Conservation (phyloP, 768 basidiomycete genomes). For the Macrolepiota fuliginosa region DNA sequence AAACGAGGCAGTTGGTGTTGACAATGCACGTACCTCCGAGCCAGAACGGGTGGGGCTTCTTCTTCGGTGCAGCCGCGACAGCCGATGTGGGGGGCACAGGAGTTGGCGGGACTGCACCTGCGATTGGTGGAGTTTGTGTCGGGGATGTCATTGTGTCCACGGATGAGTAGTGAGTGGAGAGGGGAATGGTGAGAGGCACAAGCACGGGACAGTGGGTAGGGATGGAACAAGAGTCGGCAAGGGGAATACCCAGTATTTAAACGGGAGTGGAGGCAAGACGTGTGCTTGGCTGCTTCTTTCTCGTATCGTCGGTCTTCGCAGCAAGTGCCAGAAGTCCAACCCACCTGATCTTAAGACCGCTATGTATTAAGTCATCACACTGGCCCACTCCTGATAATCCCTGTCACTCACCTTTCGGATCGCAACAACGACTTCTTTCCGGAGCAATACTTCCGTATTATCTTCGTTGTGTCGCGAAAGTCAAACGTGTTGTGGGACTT, state of each 20-base stretch:
- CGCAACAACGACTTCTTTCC: neutral
- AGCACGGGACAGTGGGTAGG: neutral
- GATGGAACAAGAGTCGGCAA: neutral
- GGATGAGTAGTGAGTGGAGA: neutral
- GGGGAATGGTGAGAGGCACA: neutral
- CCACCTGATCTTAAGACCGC: neutral
- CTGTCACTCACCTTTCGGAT: neutral
- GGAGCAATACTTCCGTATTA: neutral
- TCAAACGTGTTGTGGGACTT: neutral
- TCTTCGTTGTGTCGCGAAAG: neutral
- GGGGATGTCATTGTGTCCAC: neutral
- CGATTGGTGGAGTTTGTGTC: neutral
- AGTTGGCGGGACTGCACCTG: neutral
- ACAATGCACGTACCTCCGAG: slow-evolving; percentile 58
- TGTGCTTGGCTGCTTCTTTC: neutral
- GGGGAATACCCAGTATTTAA: slow-evolving; percentile 3
- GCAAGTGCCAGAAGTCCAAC: neutral
- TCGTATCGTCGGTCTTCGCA: neutral
- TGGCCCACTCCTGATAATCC: neutral
- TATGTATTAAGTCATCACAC: neutral
- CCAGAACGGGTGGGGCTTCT: slow-evolving; percentile 84
- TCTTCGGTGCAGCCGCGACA: slow-evolving; percentile 31
- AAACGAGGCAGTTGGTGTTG: neutral
- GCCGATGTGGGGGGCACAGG: neutral
- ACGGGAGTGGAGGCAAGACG: neutral